Evolutionary conservation across 805 yeast genomes (phyloP), one percentile per base, ranked within the genome.

Genomic region (Lachancea dasiensis): DNA sequence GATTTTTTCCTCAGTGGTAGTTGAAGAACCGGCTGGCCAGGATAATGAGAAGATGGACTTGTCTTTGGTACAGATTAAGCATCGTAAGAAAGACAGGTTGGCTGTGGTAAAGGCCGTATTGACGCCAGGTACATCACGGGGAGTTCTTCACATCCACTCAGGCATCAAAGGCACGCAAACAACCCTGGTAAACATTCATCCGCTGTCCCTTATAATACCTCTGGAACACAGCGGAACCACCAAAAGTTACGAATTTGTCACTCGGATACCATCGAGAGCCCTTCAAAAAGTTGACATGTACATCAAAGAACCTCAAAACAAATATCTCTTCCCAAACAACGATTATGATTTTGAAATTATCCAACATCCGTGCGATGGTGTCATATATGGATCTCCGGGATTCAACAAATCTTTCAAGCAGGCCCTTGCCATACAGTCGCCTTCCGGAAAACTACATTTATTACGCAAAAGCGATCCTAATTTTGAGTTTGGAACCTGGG

Each of bases 291-390:
- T 79, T 44, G 98, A 90, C 56, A 59, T 86, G 33, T 92, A 90
- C 59, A 73, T 92, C 40, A 70, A 76, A 38, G 86, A 82, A 47
- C 98, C 98, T 2, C 97, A 90, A 58, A 74, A 80, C 44, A 73
- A 72, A 48, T 68, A 72, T 41, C 61, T 92, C 33, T 62, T 70
- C 6, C 64, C 62, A 14, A 75, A 75, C 15, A 76, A 74, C 40
- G 70, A 76, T 5, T 85, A 85, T 51, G 72, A 67, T 34, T 89
- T 90, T 55, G 73, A 69, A 40, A 60, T 86, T 23, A 59, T 69
- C 11, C 86, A 79, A 50, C 75, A 76, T 45, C 83, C 84, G 7
- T 66, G 77, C n/a, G 61, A 55, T 62, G 70, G 80, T 3, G 47
- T 75, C 32, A 50, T 59, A 5, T 53, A 65, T 16, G 43, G 43